Conservation (phyloP, 345 rosid genomes). For the Laguncularia racemosa region DNA sequence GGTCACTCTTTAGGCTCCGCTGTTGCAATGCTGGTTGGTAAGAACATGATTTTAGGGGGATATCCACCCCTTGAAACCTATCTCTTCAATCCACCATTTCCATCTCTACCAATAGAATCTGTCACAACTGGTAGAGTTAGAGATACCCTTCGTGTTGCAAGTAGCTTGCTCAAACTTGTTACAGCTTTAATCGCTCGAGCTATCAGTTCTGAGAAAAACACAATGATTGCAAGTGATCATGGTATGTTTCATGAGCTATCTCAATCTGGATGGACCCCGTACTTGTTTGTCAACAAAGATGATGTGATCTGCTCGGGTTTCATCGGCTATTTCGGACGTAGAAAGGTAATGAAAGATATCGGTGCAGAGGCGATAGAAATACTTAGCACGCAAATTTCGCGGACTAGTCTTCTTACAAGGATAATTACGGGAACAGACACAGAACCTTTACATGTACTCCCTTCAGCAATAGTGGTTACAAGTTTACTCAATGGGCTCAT, state of each 20-base stretch:
- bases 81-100: slow-evolving; percentile 69
- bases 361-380: too few relatives aligned
- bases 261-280: slow-evolving; percentile 54
- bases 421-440: too few relatives aligned
- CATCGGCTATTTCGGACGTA: slow-evolving; percentile 64
- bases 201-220: slow-evolving; percentile 12
- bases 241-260: slow-evolving; percentile 15
- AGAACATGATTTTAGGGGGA: slow-evolving; percentile 42
- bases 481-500: too few relatives aligned
- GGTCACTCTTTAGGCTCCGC: slow-evolving; percentile 88
- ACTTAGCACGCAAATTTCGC: too few relatives aligned
- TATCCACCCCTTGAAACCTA: slow-evolving; percentile 44
- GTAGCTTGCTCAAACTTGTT: slow-evolving; percentile 71
- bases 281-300: slow-evolving; percentile 40
- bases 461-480: too few relatives aligned
- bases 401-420: too few relatives aligned
- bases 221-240: slow-evolving; percentile 37
- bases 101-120: slow-evolving; percentile 59
- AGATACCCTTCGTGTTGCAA: slow-evolving; percentile 55
- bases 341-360: slow-evolving; percentile 34
- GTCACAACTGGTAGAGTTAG: slow-evolving; percentile 51
- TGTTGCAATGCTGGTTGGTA: slow-evolving; percentile 66
- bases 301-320: slow-evolving; percentile 72
- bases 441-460: too few relatives aligned
- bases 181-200: too few relatives aligned